A percentile compares a stretch with the other conserved stretches of the same genome.
These are phyloP conservation scores for Grammothele lineata DNA, from an alignment of 768 basidiomycete genomes.

Conservation along the genomic window DNA sequence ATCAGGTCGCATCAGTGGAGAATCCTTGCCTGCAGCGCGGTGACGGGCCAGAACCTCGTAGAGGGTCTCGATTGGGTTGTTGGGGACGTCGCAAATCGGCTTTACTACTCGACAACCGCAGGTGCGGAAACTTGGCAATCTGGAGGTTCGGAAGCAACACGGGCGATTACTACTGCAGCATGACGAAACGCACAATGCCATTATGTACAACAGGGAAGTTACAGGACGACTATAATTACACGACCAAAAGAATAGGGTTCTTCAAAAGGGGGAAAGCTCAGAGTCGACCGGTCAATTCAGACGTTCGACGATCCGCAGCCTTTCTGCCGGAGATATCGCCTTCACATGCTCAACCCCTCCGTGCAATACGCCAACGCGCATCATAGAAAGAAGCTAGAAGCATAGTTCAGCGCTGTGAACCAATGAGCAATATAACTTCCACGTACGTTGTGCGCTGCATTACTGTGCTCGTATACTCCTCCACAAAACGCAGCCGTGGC, in stretches of 20 bases:
- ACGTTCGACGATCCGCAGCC: conserved; percentile 25
- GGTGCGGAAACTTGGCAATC: conserved; percentile 7
- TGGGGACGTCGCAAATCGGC: conserved; percentile 76
- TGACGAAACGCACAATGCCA: background rate
- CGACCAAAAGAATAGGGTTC: no score
- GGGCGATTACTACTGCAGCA: no score
- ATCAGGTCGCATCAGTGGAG: conserved; percentile 90
- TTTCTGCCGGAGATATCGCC: conserved; percentile 43
- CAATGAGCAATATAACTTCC: background rate
- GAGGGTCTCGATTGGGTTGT: conserved; percentile 92
- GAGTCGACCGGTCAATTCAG: background rate
- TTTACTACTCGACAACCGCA: conserved; percentile 56
- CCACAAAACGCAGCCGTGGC: conserved; percentile 85
- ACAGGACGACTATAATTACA: no score
- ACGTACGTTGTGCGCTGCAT: conserved; percentile 75
- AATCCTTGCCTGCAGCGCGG: conserved; percentile 89
- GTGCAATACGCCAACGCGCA: conserved; percentile 65
- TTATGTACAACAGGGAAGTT: no score
- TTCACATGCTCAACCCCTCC: conserved; percentile 58
- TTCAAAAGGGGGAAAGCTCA: no score
- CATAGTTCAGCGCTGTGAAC: background rate
- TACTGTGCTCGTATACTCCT: conserved; percentile 77
- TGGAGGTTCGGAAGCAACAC: background rate
- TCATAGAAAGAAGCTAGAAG: conserved; percentile 62
- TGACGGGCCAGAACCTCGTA: conserved; percentile 81